These are phyloP conservation scores for Cordyceps tenuipes DNA, from an alignment of 2,329 filamentous ascomycete genomes.

Conservation along the genomic window DNA sequence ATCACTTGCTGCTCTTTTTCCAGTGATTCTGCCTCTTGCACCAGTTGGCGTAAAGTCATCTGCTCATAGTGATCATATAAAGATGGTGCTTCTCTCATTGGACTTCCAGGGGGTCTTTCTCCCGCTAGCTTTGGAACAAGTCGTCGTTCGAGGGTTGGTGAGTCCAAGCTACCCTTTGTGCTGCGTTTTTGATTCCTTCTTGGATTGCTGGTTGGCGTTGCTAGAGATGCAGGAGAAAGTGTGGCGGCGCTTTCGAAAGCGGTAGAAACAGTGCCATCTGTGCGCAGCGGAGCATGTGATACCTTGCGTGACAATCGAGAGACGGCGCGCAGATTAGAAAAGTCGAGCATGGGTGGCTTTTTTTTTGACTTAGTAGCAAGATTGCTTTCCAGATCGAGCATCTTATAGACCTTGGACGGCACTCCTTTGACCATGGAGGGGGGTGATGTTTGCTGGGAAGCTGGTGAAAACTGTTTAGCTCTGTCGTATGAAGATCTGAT, in stretches of 20 bases:
- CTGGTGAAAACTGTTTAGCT: conserved; percentile 44
- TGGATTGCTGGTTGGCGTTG: conserved; percentile 20
- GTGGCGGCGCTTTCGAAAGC: conserved; percentile 28
- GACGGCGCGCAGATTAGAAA: conserved; percentile 35
- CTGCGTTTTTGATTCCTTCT: conserved; percentile 26
- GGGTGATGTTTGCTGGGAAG: conserved; percentile 50
- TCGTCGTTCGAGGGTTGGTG: conserved; percentile 14
- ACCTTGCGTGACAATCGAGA: conserved; percentile 22
- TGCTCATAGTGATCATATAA: conserved; percentile 53
- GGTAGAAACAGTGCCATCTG: conserved; percentile 25
- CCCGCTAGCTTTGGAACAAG: conserved; percentile 20
- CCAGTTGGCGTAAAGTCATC: conserved; percentile 40
- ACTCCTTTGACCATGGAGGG: conserved; percentile 50
- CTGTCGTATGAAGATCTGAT: conserved; percentile 50
- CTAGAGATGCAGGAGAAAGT: conserved; percentile 35
- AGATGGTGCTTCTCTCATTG: conserved; percentile 35
- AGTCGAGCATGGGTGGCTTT: conserved; percentile 42
- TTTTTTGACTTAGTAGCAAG: conserved; percentile 23
- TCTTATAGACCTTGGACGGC: conserved; percentile 37
- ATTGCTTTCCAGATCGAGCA: conserved; percentile 37
- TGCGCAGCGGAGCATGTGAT: conserved; percentile 23
- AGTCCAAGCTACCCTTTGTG: conserved; percentile 29
- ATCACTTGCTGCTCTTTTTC: conserved; percentile 14
- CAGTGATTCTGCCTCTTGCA: conserved; percentile 21
- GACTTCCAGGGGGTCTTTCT: conserved; percentile 18